These are phyloP conservation scores for Apophysomyces trapeziformis DNA, from an alignment of 371 early-diverging fungal species.

Conservation along the genomic window DNA sequence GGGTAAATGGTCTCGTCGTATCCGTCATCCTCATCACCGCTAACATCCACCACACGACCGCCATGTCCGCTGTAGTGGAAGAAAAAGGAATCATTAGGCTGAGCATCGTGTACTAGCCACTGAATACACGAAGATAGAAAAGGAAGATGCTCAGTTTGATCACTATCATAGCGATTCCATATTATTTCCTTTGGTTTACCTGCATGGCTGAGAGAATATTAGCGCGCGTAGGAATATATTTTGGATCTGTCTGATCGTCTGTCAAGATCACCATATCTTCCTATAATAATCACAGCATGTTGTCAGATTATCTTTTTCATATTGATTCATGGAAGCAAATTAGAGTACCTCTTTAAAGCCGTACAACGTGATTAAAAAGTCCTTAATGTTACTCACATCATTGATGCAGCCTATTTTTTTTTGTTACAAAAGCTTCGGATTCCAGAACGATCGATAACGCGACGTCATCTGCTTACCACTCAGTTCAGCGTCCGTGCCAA, in stretches of 20 bases:
- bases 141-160: background rate
- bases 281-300: conserved; percentile 17
- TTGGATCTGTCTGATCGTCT: conserved; percentile 78
- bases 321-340: no score
- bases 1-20: conserved; percentile 69
- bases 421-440: background rate
- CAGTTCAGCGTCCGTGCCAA: conserved; percentile 67
- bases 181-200: background rate
- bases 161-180: background rate
- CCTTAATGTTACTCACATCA: conserved; percentile 86
- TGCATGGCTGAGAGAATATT: conserved; percentile 66
- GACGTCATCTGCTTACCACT: conserved; percentile 43
- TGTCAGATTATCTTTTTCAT: no score
- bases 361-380: conserved; percentile 68
- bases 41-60: conserved; percentile 63
- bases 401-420: conserved; percentile 79
- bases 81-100: conserved; percentile 85
- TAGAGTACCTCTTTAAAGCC: conserved; percentile 61
- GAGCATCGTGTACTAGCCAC: conserved; percentile 89
- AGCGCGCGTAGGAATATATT: conserved; percentile 72
- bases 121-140: conserved; percentile 52
- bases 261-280: conserved; percentile 83
- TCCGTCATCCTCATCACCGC: conserved; percentile 89
- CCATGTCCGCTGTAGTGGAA: conserved; percentile 95
- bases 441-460: background rate